These are phyloP conservation scores for Helianthus annuus DNA, from an alignment of 129 eudicot genomes.

Conservation along the genomic window HanXRQr2.0-SUNRISE NC_035443.2:169414525-169415024, in stretches of 20 bases:
- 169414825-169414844: not conserved
- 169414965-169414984: not conserved
- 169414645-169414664: too few relatives aligned
- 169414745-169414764: not conserved
- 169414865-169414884: not conserved
- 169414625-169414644: too few relatives aligned
- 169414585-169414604: too few relatives aligned
- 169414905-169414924: not conserved
- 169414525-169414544: too few relatives aligned
- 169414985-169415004: not conserved
- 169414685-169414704: too few relatives aligned
- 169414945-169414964: not conserved
- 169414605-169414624: too few relatives aligned
- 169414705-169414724: not conserved
- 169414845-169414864: not conserved
- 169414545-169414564: too few relatives aligned
- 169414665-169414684: too few relatives aligned
- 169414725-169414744: not conserved
- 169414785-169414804: not conserved
- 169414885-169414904: not conserved
- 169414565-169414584: too few relatives aligned
- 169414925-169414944: not conserved
- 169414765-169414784: not conserved
- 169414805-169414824: not conserved
- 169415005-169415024: not conserved